Percentiles rank a stretch among this genome's conserved stretches.
Conservation (phyloP, 306 rosid genomes). For the Luffa aegyptiaca region DNA sequence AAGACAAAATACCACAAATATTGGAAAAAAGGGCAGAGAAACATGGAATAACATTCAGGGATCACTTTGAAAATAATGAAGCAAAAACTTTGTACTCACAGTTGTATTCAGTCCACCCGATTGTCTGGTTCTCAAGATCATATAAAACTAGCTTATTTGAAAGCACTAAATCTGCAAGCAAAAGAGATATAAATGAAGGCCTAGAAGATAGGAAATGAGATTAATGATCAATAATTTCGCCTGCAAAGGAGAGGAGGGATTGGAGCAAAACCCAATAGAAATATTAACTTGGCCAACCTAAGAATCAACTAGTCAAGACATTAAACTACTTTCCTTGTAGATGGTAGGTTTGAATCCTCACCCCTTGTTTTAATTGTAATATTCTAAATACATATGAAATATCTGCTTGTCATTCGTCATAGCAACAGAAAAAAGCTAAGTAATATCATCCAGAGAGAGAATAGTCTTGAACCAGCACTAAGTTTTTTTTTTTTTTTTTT, state of each 20-base stretch:
- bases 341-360: background rate
- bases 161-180: slow-evolving; percentile 81
- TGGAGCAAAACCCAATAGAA: background rate
- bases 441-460: background rate
- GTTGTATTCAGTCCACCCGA: slow-evolving; percentile 93
- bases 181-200: slow-evolving; percentile 7
- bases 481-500: no score
- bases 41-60: background rate
- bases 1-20: background rate
- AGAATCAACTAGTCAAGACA: background rate
- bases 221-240: background rate
- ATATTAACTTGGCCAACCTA: background rate
- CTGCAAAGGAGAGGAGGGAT: background rate
- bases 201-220: background rate
- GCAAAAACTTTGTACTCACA: slow-evolving; percentile 44
- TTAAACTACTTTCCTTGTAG: background rate
- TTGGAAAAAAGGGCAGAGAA: background rate
- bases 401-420: background rate
- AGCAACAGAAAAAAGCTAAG: background rate
- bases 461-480: background rate
- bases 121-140: slow-evolving; percentile 78
- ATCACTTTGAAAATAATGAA: background rate
- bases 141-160: slow-evolving; percentile 84
- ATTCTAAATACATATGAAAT: background rate
- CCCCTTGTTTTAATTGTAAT: background rate